phyloP scores from a whole-genome alignment of 345 rosid genomes.

The Arabidopsis arenosa region DNA sequence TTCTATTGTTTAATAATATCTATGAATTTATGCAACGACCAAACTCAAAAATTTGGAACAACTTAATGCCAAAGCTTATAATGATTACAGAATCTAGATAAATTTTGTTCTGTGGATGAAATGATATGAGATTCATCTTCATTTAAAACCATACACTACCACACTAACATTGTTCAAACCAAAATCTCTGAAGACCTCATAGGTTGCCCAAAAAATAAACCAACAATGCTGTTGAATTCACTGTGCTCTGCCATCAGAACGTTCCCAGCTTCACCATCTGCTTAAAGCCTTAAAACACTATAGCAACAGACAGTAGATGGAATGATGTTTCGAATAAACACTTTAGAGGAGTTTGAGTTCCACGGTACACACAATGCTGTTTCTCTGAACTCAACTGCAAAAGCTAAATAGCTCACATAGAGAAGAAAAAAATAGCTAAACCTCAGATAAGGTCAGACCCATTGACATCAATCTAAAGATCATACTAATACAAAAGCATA shows the following conservation, averaged over 20 bases:
- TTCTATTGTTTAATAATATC: too few relatives aligned
- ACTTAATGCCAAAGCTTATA: neutral
- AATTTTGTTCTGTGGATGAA: neutral
- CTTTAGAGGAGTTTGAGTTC: conserved; percentile 7
- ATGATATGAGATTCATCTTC: neutral
- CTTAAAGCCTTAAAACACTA: neutral
- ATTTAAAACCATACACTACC: neutral
- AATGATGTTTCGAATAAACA: conserved; percentile 21
- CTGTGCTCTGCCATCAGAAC: neutral
- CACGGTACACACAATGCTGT: conserved; percentile 27
- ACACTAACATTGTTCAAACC: neutral
- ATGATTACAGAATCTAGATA: neutral
- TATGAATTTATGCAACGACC: too few relatives aligned
- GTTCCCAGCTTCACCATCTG: neutral
- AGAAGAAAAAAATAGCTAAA: conserved; percentile 11
- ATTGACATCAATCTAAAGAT: conserved; percentile 36
- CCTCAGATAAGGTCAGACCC: conserved; percentile 18
- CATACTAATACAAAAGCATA: conserved; percentile 40
- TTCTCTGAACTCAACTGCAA: conserved; percentile 11
- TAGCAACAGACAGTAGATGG: neutral
- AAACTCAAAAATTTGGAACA: too few relatives aligned
- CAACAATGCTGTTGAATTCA: too few relatives aligned
- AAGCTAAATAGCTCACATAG: conserved; percentile 30
- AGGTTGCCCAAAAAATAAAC: neutral
- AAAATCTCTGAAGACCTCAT: neutral